These are phyloP conservation scores for Fusarium oxysporum DNA, from an alignment of 2,329 filamentous ascomycete genomes.

Conservation along the genomic window DNA sequence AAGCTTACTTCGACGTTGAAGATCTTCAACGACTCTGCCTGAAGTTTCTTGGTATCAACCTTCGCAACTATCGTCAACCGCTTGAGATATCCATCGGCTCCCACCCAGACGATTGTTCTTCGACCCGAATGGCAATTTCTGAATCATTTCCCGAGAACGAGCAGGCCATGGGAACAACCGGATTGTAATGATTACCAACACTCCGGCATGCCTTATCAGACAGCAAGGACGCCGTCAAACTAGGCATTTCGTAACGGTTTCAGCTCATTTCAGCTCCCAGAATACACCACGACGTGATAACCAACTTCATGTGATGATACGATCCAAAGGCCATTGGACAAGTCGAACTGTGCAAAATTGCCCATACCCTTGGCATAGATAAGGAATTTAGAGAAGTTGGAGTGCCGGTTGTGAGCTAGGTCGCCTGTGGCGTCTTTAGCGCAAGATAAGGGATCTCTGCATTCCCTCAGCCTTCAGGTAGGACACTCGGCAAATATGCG, in stretches of 20 bases:
- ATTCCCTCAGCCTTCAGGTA: conserved; percentile 11
- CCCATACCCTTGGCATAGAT: conserved; percentile 25
- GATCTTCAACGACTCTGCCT: neutral
- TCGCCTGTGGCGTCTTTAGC: conserved; percentile 35
- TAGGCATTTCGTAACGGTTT: conserved; percentile 3
- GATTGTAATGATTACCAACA: neutral
- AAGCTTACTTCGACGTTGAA: conserved; percentile 27
- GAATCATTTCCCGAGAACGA: neutral
- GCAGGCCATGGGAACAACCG: neutral
- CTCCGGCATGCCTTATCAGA: conserved; percentile 19
- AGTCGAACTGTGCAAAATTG: neutral
- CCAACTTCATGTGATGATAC: neutral
- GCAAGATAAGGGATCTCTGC: conserved; percentile 38
- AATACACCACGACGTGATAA: conserved; percentile 12
- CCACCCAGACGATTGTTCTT: neutral
- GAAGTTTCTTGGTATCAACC: neutral
- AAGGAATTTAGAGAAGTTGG: conserved; percentile 11
- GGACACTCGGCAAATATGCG: neutral
- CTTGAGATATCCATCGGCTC: neutral
- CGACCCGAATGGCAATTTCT: neutral
- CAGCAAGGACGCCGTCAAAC: neutral
- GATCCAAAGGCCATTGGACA: neutral
- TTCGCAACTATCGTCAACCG: neutral
- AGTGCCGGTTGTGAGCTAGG: conserved; percentile 1
- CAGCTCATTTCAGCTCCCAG: conserved; percentile 13